phyloP scores from a whole-genome alignment of 2,329 filamentous ascomycete genomes.

The Curvularia spicifera region DNA sequence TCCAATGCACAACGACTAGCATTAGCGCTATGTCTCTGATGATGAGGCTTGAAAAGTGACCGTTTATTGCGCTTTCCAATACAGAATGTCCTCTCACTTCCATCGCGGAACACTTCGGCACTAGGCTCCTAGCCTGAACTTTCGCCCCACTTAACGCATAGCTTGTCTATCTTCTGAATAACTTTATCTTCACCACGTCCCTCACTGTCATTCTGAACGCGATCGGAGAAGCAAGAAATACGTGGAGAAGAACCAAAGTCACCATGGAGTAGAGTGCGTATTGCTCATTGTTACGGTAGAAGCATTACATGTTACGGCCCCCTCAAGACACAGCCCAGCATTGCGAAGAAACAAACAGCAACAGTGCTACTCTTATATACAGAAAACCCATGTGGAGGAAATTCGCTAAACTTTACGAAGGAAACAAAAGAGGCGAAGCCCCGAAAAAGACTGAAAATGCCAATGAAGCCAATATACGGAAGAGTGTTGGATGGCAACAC shows the following conservation, averaged over 20 bases:
- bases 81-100: background rate
- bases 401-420: background rate
- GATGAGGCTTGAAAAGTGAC: background rate
- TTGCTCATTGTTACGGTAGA: background rate
- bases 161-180: slow-evolving; percentile 10
- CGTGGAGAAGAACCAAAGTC: background rate
- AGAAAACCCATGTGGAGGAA: background rate
- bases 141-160: slow-evolving; percentile 14
- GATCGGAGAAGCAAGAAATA: background rate
- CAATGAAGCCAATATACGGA: background rate
- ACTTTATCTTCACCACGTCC: slow-evolving; percentile 16
- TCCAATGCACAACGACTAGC: background rate
- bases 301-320: slow-evolving; percentile 1
- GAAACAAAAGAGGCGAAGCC: background rate
- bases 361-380: background rate
- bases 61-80: slow-evolving; percentile 1
- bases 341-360: background rate
- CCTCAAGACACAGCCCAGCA: background rate
- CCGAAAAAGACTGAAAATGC: background rate
- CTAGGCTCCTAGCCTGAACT: slow-evolving; percentile 7
- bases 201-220: background rate
- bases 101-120: slow-evolving; percentile 4
- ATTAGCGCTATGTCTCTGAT: no score
- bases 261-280: background rate
- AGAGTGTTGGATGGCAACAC: slow-evolving; percentile 9